These are phyloP conservation scores for Suillus bovinus DNA, from an alignment of 768 basidiomycete species.

Conservation along the genomic window DNA sequence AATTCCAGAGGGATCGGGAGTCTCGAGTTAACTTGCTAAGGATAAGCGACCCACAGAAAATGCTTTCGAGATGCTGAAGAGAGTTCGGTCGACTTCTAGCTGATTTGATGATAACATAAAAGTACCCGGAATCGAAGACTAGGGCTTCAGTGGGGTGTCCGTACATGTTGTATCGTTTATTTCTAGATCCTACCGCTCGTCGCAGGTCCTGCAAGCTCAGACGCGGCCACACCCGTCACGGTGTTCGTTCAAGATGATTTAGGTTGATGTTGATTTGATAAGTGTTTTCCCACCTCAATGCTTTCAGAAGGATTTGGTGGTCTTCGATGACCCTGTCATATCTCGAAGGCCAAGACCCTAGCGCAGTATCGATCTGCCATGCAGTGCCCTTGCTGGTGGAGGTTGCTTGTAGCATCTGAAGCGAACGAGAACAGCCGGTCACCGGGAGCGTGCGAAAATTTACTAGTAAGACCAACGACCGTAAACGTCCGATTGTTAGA, in stretches of 20 bases:
- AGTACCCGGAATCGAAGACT: too few species aligned
- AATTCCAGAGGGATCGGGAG: too few species aligned
- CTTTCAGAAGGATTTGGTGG: neutral
- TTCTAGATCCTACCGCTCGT: neutral
- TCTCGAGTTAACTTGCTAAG: too few species aligned
- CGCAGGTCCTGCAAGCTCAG: too few species aligned
- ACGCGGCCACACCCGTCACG: too few species aligned
- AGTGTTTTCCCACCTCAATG: neutral
- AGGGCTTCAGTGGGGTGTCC: neutral
- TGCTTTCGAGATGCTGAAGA: too few species aligned
- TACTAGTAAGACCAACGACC: neutral
- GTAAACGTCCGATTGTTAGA: conserved; percentile 6
- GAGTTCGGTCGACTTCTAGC: too few species aligned
- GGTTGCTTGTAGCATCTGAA: neutral
- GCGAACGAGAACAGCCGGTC: neutral
- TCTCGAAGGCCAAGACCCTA: neutral
- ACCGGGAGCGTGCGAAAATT: neutral
- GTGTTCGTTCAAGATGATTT: neutral
- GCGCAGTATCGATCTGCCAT: neutral
- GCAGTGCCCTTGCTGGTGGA: neutral
- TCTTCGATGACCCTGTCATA: neutral
- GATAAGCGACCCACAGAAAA: too few species aligned
- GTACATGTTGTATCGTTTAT: neutral
- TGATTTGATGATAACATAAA: too few species aligned
- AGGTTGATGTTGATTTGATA: neutral